These are phyloP conservation scores for Hsuehochloa calcarea DNA, from an alignment of 176 grass and related monocot genomes.

Conservation along the genomic window DNA sequence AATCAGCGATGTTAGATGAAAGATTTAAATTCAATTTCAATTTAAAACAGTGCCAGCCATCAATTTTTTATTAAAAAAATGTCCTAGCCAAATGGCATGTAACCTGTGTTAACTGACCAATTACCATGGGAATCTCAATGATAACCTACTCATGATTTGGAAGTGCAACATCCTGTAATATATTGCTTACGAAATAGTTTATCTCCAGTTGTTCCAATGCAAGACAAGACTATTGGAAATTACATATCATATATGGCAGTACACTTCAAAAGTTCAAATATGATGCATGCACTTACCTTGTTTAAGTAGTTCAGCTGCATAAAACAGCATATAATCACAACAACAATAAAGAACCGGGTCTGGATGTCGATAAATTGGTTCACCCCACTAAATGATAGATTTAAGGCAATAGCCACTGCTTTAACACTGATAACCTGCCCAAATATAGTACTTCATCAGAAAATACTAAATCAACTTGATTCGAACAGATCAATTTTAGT, in stretches of 20 bases:
- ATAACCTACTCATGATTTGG: too few relatives aligned
- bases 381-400: slow-evolving; percentile 71
- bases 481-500: slow-evolving; percentile 3
- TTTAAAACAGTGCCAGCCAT: too few relatives aligned
- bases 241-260: background rate
- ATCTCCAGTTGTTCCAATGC: background rate
- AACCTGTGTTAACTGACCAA: too few relatives aligned
- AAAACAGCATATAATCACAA: slow-evolving; percentile 71
- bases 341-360: slow-evolving; percentile 79
- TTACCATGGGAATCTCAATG: too few relatives aligned
- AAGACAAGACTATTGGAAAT: background rate
- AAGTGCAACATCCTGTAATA: too few relatives aligned
- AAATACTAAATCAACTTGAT: background rate
- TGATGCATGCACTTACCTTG: slow-evolving; percentile 51
- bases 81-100: too few relatives aligned
- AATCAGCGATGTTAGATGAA: too few relatives aligned
- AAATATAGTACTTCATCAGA: slow-evolving; percentile 18
- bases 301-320: slow-evolving; percentile 91
- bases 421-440: slow-evolving; percentile 92
- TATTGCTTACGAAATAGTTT: background rate
- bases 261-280: background rate
- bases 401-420: slow-evolving; percentile 87
- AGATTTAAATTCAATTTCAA: too few relatives aligned
- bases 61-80: too few relatives aligned
- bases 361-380: slow-evolving; percentile 83